Evolutionary conservation across 192 early-diverging fungal genomes (phyloP).

Genomic region (Mortierella claussenii): DNA sequence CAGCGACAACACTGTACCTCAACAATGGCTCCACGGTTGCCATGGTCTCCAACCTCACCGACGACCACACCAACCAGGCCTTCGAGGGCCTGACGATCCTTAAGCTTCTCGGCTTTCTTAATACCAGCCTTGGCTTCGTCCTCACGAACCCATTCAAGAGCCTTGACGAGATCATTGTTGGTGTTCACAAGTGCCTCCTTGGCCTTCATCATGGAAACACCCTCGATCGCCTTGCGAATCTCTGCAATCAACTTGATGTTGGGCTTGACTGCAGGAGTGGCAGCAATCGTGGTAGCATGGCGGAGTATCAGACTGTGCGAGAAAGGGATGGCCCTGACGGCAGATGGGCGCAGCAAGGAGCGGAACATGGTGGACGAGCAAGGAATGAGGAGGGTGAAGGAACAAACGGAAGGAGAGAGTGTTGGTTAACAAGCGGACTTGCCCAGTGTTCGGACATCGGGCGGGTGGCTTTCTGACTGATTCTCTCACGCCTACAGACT

Average conservation of each 20-base stretch:
- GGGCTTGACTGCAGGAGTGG: slow-evolving; percentile 46
- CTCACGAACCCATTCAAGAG: slow-evolving; percentile 83
- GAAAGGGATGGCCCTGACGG: neutral
- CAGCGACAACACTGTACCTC: too few species aligned
- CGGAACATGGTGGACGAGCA: slow-evolving; percentile 30
- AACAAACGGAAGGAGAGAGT: neutral
- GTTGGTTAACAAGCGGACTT: too few species aligned
- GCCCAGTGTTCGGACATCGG: too few species aligned
- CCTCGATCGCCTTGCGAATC: slow-evolving; percentile 55
- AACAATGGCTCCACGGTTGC: slow-evolving; percentile 68
- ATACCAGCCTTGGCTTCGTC: slow-evolving; percentile 76
- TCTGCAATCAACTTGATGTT: slow-evolving; percentile 52
- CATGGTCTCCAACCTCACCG: slow-evolving; percentile 58
- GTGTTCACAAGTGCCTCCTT: slow-evolving; percentile 83
- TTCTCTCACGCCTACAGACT: too few species aligned
- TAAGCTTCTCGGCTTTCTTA: slow-evolving; percentile 87
- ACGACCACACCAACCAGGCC: slow-evolving; percentile 79
- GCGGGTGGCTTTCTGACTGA: neutral
- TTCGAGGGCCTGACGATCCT: slow-evolving; percentile 77
- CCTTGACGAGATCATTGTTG: slow-evolving; percentile 78
- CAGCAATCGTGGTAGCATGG: slow-evolving; percentile 18
- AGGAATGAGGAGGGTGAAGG: neutral
- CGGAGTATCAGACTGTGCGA: slow-evolving; percentile 10
- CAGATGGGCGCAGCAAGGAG: slow-evolving; percentile 23
- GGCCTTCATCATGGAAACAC: slow-evolving; percentile 78